These are phyloP conservation scores for Gamarada debralockiae DNA, from an alignment of 495 filamentous ascomycete species.

Conservation along the genomic window DNA sequence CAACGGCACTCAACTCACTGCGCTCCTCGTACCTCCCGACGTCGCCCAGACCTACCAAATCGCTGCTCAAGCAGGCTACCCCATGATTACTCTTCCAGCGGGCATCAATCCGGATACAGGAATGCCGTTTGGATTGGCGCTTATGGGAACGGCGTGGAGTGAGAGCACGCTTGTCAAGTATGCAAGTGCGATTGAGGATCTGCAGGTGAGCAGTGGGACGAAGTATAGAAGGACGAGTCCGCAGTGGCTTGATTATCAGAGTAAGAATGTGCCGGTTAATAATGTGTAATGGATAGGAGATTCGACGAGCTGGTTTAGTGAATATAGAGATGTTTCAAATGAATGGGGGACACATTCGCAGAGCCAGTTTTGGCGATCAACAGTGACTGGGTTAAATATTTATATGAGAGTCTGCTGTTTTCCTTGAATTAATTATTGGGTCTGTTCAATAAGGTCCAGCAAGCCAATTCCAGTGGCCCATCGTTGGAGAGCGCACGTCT, in stretches of 20 bases:
- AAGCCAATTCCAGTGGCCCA: too few relatives aligned
- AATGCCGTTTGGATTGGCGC: constrained; percentile 66
- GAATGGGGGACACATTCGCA: too few relatives aligned
- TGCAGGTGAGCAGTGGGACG: constrained; percentile 16
- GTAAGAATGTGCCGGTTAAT: constrained; percentile 22
- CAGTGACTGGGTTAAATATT: too few relatives aligned
- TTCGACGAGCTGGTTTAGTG: neutral
- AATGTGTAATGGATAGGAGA: constrained; percentile 14
- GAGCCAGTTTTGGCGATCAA: too few relatives aligned
- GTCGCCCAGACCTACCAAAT: constrained; percentile 57
- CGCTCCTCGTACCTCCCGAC: constrained; percentile 63
- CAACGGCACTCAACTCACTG: constrained; percentile 47
- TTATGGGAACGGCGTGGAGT: constrained; percentile 63
- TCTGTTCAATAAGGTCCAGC: too few relatives aligned
- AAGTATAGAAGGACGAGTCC: constrained; percentile 15
- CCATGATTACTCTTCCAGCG: constrained; percentile 64
- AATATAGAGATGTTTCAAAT: too few relatives aligned
- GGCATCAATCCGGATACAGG: constrained; percentile 48
- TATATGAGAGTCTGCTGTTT: too few relatives aligned
- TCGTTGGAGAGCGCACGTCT: too few relatives aligned
- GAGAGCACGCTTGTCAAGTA: constrained; percentile 60
- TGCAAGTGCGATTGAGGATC: constrained; percentile 66
- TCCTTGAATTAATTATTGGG: too few relatives aligned
- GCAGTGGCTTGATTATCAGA: constrained; percentile 15
- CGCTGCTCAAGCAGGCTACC: constrained; percentile 60